Evolutionary conservation across 257 asterid species (phyloP), one percentile per base, ranked within the genome.

Genomic region (Gentiana straminea): DNA sequence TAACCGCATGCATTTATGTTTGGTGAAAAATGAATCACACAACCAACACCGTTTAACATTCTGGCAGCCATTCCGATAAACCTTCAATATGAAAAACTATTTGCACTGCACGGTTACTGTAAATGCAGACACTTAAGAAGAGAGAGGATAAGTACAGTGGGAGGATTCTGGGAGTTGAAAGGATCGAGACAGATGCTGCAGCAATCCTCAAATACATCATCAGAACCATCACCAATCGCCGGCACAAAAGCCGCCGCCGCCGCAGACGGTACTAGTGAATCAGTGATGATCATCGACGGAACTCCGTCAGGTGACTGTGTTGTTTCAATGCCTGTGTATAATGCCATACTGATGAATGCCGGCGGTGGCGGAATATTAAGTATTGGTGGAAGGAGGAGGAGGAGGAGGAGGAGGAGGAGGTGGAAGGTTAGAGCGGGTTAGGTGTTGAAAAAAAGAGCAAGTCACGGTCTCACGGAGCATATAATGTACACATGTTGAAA

Each of bases 191-290:
- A 71, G 49, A 71, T 71, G 58, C 72, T 71, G 41, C 76, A 71
- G 9, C 72, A 83, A 51, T 84, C 85, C 51, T 80, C 86, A 59
- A 52, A 67, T 68, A 65, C 46, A 37, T 76, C 93, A 43, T 73
- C 86, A 15, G 58, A 15, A 7, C 13, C 35, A 35, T 5, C 33
- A 33, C 35, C 8, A 13, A 39, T 48, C 38, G 47, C 36, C 41
- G 55, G n/a, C 34, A 36, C 39, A 32, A 62, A 35, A 7, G 48
- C 43, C 47, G 49, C 37, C 12, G 48, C 43, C 47, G 49, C 37
- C 12, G 63, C 33, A 5, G 71, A 60, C 13, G 62, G 41, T n/a
- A 47, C 49, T 51, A 74, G 54, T 13, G 56, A 39, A 37, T 43
- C 32, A 35, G 32, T 57, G 37, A 49, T 41, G 3, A 38, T 2